Base-by-base conservation (phyloP, 192 early-diverging fungal species). In the Coemansia umbellata region DNA sequence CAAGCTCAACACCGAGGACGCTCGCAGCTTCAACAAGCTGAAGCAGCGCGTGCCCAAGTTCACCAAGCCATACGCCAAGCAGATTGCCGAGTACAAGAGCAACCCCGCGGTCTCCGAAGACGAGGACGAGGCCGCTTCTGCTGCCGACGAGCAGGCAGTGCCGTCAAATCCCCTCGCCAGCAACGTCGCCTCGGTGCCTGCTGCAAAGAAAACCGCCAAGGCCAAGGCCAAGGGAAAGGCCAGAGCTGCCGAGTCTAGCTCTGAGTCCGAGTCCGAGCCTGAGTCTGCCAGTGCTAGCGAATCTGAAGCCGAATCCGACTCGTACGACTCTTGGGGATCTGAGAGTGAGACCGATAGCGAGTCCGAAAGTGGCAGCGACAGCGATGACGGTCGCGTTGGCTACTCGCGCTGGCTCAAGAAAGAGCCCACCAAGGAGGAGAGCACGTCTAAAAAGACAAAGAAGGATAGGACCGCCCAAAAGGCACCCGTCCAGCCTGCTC, bases 41-140 rank as follows among this genome's bases (percentile, higher is more conserved):
- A 96, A 94, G 83, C 88, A 92, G 68, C 92, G 90, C 61, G 47
- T 95, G 56, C 88, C 88, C 78, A 96, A 99, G 84, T 78, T 84
- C 72, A 83, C 80, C 79, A 93, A 92, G 78, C 48, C 67, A 37
- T 85, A 81, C 50, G 85, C 92, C 53, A 71, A 63, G 2, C 80
- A 84, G 50, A 86, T 99, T 31, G 79, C 82, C 37, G 79, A 75
- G 47, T 97, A 74, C 51, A 66, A 74, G 51, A 66, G 58, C 22
- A 76, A 76, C 56, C 78, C 78, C 4, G 45, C 50, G 26, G 56
- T 44, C 21, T 65, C 69, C 4, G 73, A 63, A 9, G 64, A 66
- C 31, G 78, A 75, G 31, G 63, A 58, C 5, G 69, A 51, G 23
- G 17, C 18, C 8, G 24, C 30, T 18, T 31, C 32, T 3, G 35